phyloP scores from a whole-genome alignment of 176 grass and related monocot genomes.

The Elymus sibiricus region DNA sequence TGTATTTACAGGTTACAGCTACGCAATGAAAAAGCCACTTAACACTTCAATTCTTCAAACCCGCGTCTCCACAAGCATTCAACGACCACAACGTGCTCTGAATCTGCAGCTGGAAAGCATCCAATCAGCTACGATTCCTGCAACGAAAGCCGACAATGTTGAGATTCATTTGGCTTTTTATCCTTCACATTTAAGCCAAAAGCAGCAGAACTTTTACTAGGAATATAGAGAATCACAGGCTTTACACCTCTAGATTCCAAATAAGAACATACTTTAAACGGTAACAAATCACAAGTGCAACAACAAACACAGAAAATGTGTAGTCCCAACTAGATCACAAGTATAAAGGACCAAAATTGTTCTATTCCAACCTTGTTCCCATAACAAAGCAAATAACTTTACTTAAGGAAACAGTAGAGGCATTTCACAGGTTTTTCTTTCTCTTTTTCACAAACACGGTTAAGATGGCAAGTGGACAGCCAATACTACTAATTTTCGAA shows the following conservation, averaged over 20 bases:
- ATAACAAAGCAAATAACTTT: neutral
- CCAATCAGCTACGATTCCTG: conserved; percentile 17
- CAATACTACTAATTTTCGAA: neutral
- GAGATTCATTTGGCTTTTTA: neutral
- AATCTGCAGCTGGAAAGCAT: conserved; percentile 42
- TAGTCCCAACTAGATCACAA: neutral
- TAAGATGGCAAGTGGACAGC: neutral
- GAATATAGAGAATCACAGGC: neutral
- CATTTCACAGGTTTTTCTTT: neutral
- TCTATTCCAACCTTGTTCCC: neutral
- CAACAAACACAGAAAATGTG: neutral
- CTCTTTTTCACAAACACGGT: neutral
- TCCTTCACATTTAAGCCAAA: neutral
- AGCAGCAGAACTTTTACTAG: neutral
- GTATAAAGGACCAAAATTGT: neutral
- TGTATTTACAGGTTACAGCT: neutral
- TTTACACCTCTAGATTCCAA: neutral
- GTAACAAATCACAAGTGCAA: neutral
- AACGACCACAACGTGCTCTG: neutral
- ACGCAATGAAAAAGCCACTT: neutral
- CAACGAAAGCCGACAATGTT: neutral
- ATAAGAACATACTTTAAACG: neutral
- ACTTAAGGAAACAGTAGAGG: neutral
- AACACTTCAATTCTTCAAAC: conserved; percentile 28
- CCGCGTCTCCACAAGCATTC: neutral